phyloP scores from a whole-genome alignment of 2,329 filamentous ascomycete species.

The Capronia epimyces region DNA sequence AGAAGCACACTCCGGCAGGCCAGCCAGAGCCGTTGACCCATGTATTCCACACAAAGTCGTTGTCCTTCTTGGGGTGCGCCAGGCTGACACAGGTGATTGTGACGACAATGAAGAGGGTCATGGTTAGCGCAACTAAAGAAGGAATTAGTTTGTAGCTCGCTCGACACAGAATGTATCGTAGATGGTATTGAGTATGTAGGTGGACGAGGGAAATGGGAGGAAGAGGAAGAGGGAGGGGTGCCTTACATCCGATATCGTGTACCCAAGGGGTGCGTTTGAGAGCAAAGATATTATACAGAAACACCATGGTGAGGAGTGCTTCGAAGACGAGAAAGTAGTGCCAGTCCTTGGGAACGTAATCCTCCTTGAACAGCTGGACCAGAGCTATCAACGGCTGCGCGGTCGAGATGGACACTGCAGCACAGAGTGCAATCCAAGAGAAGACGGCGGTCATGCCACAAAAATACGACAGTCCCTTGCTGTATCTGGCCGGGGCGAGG shows the following conservation, averaged over 20 bases:
- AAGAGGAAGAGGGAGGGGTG: no score
- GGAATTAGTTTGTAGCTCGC: background rate
- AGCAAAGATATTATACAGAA: conserved; percentile 27
- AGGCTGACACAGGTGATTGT: conserved; percentile 32
- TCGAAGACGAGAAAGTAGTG: conserved; percentile 38
- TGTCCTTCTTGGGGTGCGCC: conserved; percentile 15
- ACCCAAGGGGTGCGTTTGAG: conserved; percentile 2
- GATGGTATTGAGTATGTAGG: no score
- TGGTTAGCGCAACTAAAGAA: conserved; percentile 25
- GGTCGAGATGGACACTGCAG: conserved; percentile 33
- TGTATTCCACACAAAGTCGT: conserved; percentile 24
- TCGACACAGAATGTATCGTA: no score
- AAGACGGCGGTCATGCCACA: conserved; percentile 39
- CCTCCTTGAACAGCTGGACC: conserved; percentile 30
- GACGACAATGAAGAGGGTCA: conserved; percentile 31
- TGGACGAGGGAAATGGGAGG: no score
- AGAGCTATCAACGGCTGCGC: conserved; percentile 35
- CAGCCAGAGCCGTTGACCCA: conserved; percentile 27
- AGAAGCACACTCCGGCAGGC: conserved; percentile 33
- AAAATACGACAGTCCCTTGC: conserved; percentile 26
- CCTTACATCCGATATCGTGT: conserved; percentile 9
- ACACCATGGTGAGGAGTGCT: conserved; percentile 32
- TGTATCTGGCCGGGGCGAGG: conserved; percentile 30
- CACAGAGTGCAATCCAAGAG: conserved; percentile 33
- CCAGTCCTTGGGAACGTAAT: conserved; percentile 34